A percentile compares a stretch with the other conserved stretches of the same genome.
Conservation (phyloP, 2,329 filamentous ascomycete genomes). For the Ophiostoma sp. region DNA sequence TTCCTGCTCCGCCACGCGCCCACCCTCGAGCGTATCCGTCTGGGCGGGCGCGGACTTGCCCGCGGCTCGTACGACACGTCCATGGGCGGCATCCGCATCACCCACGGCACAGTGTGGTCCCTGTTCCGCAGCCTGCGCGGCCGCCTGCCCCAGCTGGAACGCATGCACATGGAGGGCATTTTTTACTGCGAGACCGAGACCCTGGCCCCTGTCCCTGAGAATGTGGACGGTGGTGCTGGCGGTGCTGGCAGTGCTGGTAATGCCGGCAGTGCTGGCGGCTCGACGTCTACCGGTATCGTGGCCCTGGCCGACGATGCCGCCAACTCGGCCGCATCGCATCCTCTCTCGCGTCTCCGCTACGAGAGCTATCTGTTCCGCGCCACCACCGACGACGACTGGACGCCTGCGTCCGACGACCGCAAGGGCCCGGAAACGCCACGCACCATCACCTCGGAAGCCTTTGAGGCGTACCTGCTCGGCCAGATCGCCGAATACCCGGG, state of each 20-base stretch:
- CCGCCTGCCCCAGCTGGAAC: conserved; percentile 37
- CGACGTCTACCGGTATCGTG: not conserved
- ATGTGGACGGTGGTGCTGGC: not conserved
- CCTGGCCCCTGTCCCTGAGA: conserved; percentile 1
- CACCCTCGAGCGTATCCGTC: conserved; percentile 39
- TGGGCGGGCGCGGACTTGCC: conserved; percentile 43
- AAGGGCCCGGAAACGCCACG: conserved; percentile 28
- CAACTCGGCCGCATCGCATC: not conserved
- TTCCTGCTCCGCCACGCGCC: conserved; percentile 41
- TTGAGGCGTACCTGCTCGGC: conserved; percentile 40
- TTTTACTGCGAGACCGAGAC: conserved; percentile 37
- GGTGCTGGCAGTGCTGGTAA: too few species aligned
- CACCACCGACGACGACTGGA: conserved; percentile 41
- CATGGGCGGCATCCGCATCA: conserved; percentile 40
- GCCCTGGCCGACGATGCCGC: not conserved
- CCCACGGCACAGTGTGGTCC: conserved; percentile 41
- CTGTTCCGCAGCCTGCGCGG: conserved; percentile 40
- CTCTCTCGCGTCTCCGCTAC: conserved; percentile 24
- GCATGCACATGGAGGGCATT: conserved; percentile 44
- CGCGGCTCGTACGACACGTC: conserved; percentile 29
- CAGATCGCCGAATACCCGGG: conserved; percentile 36
- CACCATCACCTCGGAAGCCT: conserved; percentile 37
- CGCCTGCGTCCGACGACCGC: conserved; percentile 24
- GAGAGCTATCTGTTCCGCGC: conserved; percentile 42
- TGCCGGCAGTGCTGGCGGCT: not conserved